Conservation (phyloP, 345 rosid species). For the Triadica sebifera region DNA sequence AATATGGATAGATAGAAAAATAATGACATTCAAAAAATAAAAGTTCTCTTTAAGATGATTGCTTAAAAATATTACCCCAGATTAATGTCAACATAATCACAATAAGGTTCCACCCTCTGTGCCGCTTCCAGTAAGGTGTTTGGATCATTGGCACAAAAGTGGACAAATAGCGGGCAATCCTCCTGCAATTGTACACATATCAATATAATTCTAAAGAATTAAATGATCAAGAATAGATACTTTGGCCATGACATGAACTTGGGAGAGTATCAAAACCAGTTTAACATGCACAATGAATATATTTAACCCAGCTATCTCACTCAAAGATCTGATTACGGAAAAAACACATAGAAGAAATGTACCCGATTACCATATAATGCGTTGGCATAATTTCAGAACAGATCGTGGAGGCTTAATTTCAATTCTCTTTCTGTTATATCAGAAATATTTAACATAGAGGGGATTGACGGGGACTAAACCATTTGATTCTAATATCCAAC, state of each 20-base stretch:
- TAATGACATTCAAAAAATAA: background rate
- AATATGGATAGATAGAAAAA: background rate
- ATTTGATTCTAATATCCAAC: background rate
- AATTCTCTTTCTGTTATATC: background rate
- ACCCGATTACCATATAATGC: background rate
- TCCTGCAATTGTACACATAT: constrained; percentile 48
- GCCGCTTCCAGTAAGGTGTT: constrained; percentile 77
- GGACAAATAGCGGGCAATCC: constrained; percentile 92
- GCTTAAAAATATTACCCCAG: constrained; percentile 54
- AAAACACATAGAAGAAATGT: background rate
- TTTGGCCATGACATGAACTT: background rate
- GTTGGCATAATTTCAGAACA: background rate
- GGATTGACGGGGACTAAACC: background rate
- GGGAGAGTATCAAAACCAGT: background rate
- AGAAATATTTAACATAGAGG: background rate
- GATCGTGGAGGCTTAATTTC: background rate
- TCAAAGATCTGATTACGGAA: background rate
- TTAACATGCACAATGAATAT: background rate
- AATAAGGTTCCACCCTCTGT: constrained; percentile 63
- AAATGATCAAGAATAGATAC: background rate
- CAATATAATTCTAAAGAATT: background rate
- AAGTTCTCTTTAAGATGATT: background rate
- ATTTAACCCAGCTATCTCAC: background rate
- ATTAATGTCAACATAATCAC: constrained; percentile 93
- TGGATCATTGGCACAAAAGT: constrained; percentile 96